Conservation (phyloP, 768 basidiomycete genomes). For the Gymnopilus dilepis region DNA sequence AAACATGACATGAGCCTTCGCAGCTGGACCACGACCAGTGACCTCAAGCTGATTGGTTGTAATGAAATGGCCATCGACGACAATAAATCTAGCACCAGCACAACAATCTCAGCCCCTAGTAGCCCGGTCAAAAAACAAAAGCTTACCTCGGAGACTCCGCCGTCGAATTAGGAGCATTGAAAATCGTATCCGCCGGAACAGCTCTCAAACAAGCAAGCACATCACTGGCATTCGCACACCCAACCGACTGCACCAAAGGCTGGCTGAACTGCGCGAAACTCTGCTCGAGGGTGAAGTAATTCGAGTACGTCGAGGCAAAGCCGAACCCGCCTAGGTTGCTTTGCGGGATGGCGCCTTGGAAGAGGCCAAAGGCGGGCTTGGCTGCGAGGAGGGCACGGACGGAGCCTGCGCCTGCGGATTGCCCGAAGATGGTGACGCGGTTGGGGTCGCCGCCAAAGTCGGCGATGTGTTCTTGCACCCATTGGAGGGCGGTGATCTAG, state of each 20-base stretch:
- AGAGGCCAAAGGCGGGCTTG: conserved; percentile 40
- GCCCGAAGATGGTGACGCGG: conserved; percentile 57
- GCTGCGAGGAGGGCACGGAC: conserved; percentile 45
- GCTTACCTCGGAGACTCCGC: conserved; percentile 28
- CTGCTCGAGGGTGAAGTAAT: conserved; percentile 52
- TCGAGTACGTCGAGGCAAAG: conserved; percentile 53
- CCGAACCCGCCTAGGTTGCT: conserved; percentile 56
- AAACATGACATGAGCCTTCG: conserved; percentile 45
- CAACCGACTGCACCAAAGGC: conserved; percentile 42
- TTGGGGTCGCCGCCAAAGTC: conserved; percentile 62
- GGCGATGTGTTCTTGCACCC: conserved; percentile 55
- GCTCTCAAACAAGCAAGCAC: conserved; percentile 44
- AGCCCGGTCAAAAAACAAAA: background rate
- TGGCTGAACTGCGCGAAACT: conserved; percentile 40
- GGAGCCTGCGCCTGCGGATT: conserved; percentile 57
- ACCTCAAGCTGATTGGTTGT: conserved; percentile 42
- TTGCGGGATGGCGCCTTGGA: conserved; percentile 45
- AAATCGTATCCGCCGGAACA: conserved; percentile 39
- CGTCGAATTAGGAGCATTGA: conserved; percentile 37
- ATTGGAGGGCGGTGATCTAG: conserved; percentile 42
- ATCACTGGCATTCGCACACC: conserved; percentile 40
- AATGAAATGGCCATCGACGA: conserved; percentile 53
- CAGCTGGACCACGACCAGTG: conserved; percentile 43
- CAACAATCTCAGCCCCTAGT: background rate
- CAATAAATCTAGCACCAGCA: conserved; percentile 35